Percentiles rank a stretch among this genome's conserved stretches.
Evolutionary conservation across 305 asterid genomes (phyloP).

Genomic region (Caryopteris hybrid): DNA sequence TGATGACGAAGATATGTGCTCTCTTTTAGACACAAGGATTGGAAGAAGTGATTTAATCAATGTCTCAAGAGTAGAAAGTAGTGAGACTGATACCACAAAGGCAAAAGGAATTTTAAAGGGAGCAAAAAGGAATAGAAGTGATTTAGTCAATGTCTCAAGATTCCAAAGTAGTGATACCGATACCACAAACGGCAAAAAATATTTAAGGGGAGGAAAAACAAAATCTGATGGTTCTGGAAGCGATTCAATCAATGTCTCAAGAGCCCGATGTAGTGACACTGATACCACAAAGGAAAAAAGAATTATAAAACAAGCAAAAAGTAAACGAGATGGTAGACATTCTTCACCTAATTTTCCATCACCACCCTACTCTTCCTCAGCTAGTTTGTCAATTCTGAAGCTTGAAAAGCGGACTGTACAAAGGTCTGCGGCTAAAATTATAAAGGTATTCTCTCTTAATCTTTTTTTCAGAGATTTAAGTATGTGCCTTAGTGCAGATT

Average conservation of each 20-base stretch:
- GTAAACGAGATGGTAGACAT: slow-evolving; percentile 9
- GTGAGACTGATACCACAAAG: slow-evolving; percentile 17
- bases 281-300: slow-evolving; percentile 18
- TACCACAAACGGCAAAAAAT: slow-evolving; percentile 16
- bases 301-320: slow-evolving; percentile 2
- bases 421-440: slow-evolving; percentile 20
- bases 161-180: slow-evolving; percentile 24
- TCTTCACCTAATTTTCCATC: slow-evolving; percentile 24
- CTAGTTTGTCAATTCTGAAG: slow-evolving; percentile 28
- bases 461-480: not conserved
- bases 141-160: slow-evolving; percentile 14
- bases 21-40: slow-evolving; percentile 12
- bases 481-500: not conserved
- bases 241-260: slow-evolving; percentile 17
- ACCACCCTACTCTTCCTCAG: slow-evolving; percentile 31
- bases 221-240: slow-evolving; percentile 3
- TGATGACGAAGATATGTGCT: slow-evolving; percentile 44
- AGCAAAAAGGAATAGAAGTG: slow-evolving; percentile 4
- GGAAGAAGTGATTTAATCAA: slow-evolving; percentile 15
- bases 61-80: slow-evolving; percentile 20
- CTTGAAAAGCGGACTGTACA: slow-evolving; percentile 16
- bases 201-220: no score
- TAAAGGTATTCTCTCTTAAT: slow-evolving; percentile 34
- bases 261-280: slow-evolving; percentile 21
- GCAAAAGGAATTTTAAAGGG: slow-evolving; percentile 5